Evolutionary conservation across 805 yeast genomes (phyloP), one percentile per base, ranked within the genome.

Genomic region (Grigorovia transvaalensis): DNA sequence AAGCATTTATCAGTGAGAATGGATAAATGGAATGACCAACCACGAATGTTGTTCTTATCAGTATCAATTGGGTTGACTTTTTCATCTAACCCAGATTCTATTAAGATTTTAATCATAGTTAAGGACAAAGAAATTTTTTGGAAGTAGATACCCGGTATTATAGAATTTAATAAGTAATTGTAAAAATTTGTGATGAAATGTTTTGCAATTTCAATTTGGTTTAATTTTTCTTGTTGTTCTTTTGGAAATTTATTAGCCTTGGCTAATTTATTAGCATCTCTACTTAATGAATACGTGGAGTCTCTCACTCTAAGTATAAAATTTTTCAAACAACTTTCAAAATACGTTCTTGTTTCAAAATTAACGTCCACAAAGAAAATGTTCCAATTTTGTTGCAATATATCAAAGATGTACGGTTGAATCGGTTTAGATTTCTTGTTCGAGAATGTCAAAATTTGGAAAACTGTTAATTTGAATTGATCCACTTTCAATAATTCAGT

Each of bases 261-360:
- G 29, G 62, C 58, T 49, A 75, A 56, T 52, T 76, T 76, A n/a
- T 60, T 64, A 0, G 72, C 68, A 48, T 81, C 84, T 59, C 87
- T 74, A 20, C 74, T 61, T 27, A 79, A 57, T 0, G 81, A 76
- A 62, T 84, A 81, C 1, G 84, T 67, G 0, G 90, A 85, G 50
- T 84, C 93, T 56, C 85, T 75, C 17, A 86, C 66, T 57, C 96
- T 72, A 30, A 74, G 65, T 12, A 88, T 61, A 56, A 89, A 82
- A 51, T 75, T 79, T 51, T 83, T 76, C 52, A 89, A 66, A 17
- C 79, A 60, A 2, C 91, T 81, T 29, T 74, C 72, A 49, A 86
- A 79, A 46, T 79, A 81, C 56, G 82, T 82, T 60, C 96, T 73
- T 0, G 78, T 72, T 54, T 85, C 90, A 15, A 87, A 73, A 51